Evolutionary conservation across 208 protist species (phyloP).

Genomic region (Trypanosoma vivax): DNA sequence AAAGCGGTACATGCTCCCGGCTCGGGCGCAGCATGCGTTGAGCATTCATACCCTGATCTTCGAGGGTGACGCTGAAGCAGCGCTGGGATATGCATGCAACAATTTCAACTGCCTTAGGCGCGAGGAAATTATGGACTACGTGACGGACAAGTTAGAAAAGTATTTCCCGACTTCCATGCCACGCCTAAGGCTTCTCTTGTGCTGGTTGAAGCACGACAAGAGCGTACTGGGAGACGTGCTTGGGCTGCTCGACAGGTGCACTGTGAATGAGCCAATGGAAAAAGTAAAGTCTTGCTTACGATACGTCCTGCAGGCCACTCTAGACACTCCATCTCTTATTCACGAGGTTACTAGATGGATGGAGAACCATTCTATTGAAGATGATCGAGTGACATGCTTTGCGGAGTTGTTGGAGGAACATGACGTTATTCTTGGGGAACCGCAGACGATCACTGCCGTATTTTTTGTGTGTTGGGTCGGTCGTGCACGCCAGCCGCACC

Average conservation of each 20-base stretch:
- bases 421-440: conserved; percentile 28
- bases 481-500: conserved; percentile 14
- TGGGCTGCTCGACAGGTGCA: conserved; percentile 20
- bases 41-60: conserved; percentile 30
- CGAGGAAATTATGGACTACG: conserved; percentile 28
- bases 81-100: conserved; percentile 30
- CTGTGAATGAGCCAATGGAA: not conserved
- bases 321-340: conserved; percentile 26
- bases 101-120: conserved; percentile 36
- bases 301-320: conserved; percentile 7
- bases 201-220: conserved; percentile 33
- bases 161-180: conserved; percentile 33
- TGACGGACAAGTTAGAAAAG: conserved; percentile 25
- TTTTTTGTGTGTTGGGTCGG: conserved; percentile 58
- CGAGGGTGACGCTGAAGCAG: conserved; percentile 22
- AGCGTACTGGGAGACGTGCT: conserved; percentile 22
- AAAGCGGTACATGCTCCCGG: conserved; percentile 24
- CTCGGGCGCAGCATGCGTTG: conserved; percentile 31
- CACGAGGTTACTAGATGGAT: conserved; percentile 58
- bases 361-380: conserved; percentile 49
- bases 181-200: conserved; percentile 35
- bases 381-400: conserved; percentile 46
- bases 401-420: conserved; percentile 46
- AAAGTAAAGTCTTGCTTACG: conserved; percentile 6
- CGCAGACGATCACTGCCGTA: conserved; percentile 38